Conservation (phyloP, 768 basidiomycete species). For the Coprinopsis strossmayeri region DNA sequence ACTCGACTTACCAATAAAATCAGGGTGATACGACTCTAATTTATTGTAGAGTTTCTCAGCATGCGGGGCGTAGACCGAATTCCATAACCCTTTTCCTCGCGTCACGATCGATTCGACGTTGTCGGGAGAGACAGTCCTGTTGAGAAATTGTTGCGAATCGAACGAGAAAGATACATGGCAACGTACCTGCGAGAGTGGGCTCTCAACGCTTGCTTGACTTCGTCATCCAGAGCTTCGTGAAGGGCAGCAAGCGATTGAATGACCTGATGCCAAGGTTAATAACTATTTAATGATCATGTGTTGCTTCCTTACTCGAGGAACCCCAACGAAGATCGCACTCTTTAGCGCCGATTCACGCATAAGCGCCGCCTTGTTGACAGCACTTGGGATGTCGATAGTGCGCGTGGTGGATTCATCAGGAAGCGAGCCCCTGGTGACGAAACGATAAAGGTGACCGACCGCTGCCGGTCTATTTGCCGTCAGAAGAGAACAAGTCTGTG, state of each 20-base stretch:
- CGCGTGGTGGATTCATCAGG: conserved; percentile 26
- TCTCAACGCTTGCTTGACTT: conserved; percentile 68
- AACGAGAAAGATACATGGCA: conserved; percentile 10
- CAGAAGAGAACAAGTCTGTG: conserved; percentile 77
- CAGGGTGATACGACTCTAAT: conserved; percentile 83
- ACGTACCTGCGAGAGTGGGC: conserved; percentile 57
- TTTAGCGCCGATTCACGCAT: conserved; percentile 90
- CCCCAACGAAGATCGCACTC: conserved; percentile 84
- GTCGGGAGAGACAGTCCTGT: conserved; percentile 51
- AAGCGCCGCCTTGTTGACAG: conserved; percentile 68
- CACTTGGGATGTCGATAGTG: conserved; percentile 41
- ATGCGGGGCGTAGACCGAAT: conserved; percentile 85
- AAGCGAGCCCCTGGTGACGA: conserved; percentile 48
- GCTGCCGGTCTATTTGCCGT: conserved; percentile 77
- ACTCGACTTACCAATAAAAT: conserved; percentile 77
- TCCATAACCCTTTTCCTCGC: conserved; percentile 73
- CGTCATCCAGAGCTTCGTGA: conserved; percentile 71
- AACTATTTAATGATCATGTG: conserved; percentile 8
- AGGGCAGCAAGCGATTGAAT: conserved; percentile 79
- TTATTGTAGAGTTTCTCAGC: conserved; percentile 85
- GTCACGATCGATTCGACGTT: conserved; percentile 64
- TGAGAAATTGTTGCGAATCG: conserved; percentile 8
- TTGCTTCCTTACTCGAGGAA: conserved; percentile 58
- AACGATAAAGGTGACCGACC: conserved; percentile 76
- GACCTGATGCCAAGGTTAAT: conserved; percentile 39